These are phyloP conservation scores for Metschnikowia kunwiensis DNA, from an alignment of 805 yeast species.

Conservation along the genomic window DNA sequence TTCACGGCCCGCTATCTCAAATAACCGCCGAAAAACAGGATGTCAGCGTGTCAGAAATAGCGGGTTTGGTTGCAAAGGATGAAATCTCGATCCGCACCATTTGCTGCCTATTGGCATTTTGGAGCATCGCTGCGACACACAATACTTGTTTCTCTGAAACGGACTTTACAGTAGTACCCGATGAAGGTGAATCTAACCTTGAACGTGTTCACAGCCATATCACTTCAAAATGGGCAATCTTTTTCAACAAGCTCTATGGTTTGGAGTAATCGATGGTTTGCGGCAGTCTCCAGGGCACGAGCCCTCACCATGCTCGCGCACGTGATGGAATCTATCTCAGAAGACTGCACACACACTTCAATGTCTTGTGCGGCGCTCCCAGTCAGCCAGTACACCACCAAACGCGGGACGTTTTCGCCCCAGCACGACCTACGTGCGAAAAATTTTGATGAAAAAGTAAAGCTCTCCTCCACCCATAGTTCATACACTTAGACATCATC, in stretches of 20 bases:
- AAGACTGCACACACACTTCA: background rate
- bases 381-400: too few species aligned
- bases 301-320: slow-evolving; percentile 3
- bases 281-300: slow-evolving; percentile 4
- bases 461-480: slow-evolving; percentile 1
- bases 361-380: background rate
- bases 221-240: slow-evolving; percentile 25
- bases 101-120: slow-evolving; percentile 34
- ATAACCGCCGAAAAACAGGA: background rate
- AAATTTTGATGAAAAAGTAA: slow-evolving; percentile 19
- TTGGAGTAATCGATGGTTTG: slow-evolving; percentile 34
- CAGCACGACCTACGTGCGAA: slow-evolving; percentile 18
- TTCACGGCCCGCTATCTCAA: background rate
- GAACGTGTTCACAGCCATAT: slow-evolving; percentile 17
- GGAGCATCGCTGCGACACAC: slow-evolving; percentile 28
- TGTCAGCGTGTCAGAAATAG: slow-evolving; percentile 16
- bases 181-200: slow-evolving; percentile 5
- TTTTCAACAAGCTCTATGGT: slow-evolving; percentile 33
- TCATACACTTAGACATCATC: slow-evolving; percentile 21
- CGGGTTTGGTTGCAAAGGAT: slow-evolving; percentile 17
- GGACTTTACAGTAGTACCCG: background rate
- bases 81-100: slow-evolving; percentile 29
- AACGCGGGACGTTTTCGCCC: slow-evolving; percentile 6
- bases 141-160: background rate
- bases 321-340: slow-evolving; percentile 4